These are phyloP conservation scores for Triticum urartu DNA, from an alignment of 176 grass and related monocot genomes.

Conservation along the genomic window DNA sequence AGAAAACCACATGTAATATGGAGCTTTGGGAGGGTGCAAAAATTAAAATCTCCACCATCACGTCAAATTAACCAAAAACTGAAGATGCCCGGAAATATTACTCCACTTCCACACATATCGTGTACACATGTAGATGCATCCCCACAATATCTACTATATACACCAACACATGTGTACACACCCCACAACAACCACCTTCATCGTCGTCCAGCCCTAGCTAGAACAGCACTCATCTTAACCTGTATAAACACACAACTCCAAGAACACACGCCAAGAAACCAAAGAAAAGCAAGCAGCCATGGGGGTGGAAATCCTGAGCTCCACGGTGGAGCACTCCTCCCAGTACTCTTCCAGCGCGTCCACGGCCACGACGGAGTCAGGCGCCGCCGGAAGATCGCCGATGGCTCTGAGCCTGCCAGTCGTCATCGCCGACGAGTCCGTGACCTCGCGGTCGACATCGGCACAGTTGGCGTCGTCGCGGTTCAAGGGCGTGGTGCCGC, in stretches of 20 bases:
- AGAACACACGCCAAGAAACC: slow-evolving; percentile 9
- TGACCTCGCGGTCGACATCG: slow-evolving; percentile 23
- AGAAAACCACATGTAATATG: neutral
- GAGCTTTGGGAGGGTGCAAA: neutral
- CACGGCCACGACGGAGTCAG: slow-evolving; percentile 46
- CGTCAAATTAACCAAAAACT: neutral
- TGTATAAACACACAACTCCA: neutral
- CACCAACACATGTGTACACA: too few species aligned
- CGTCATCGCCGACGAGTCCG: neutral
- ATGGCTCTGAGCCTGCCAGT: neutral
- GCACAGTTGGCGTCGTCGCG: slow-evolving; percentile 43
- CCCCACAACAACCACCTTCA: too few species aligned
- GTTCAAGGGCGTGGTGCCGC: slow-evolving; percentile 93
- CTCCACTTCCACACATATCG: too few species aligned
- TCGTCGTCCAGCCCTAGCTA: too few species aligned
- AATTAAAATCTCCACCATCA: neutral
- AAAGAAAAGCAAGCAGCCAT: slow-evolving; percentile 19
- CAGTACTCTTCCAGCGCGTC: slow-evolving; percentile 29
- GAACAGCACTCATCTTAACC: too few species aligned
- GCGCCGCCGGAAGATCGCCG: neutral
- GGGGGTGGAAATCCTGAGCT: slow-evolving; percentile 39
- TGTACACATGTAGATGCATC: too few species aligned
- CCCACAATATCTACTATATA: too few species aligned
- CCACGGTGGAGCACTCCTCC: neutral
- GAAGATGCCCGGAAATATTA: too few species aligned